These are phyloP conservation scores for Saccharomycopsis selenospora DNA, from an alignment of 805 yeast species.

Conservation along the genomic window DNA sequence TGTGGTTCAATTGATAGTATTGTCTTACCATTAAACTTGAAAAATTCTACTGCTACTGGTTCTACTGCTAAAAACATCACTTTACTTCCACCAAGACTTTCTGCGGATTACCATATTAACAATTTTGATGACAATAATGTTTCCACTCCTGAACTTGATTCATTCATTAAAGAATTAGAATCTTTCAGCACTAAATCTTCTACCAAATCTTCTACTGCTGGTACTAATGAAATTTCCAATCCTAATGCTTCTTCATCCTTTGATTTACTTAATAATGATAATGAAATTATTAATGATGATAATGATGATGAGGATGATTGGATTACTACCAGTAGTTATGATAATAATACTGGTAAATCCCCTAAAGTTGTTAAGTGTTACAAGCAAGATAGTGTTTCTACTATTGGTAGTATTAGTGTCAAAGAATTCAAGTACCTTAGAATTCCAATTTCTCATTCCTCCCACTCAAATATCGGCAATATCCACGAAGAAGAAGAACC, in stretches of 20 bases:
- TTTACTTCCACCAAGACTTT: slow-evolving; percentile 1
- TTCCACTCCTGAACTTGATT: slow-evolving; percentile 10
- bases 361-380: slow-evolving; percentile 10
- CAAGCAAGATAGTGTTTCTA: slow-evolving; percentile 2
- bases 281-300: background rate
- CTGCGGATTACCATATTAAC: background rate
- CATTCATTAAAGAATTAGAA: slow-evolving; percentile 28
- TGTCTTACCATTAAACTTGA: background rate
- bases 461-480: slow-evolving; percentile 1
- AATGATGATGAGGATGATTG: slow-evolving; percentile 19
- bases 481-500: background rate
- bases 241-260: slow-evolving; percentile 10
- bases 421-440: slow-evolving; percentile 10
- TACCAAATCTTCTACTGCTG: background rate
- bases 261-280: slow-evolving; percentile 1
- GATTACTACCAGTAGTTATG: slow-evolving; percentile 14
- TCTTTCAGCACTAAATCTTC: background rate
- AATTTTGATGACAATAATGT: background rate
- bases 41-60: background rate
- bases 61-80: background rate
- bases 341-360: background rate
- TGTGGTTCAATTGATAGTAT: background rate
- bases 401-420: slow-evolving; percentile 6
- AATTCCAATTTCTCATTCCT: slow-evolving; percentile 11
- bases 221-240: slow-evolving; percentile 10